Percentiles rank a stretch among this genome's conserved stretches.
These are phyloP conservation scores for Maudiozyma saulgeensis DNA, from an alignment of 805 yeast species.

Conservation along the genomic window DNA sequence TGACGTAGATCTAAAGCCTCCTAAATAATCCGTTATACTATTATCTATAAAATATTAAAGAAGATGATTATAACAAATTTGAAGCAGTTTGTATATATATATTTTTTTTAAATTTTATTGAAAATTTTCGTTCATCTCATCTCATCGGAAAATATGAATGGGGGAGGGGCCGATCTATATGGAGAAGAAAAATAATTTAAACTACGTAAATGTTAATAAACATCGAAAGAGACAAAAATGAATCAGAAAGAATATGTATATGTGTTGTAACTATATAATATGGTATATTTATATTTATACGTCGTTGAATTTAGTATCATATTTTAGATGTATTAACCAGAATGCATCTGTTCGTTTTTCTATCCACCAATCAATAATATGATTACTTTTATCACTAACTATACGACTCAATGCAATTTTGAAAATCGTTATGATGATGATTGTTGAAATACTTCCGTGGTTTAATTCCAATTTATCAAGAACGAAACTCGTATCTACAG, in stretches of 20 bases:
- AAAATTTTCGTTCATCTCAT: slow-evolving; percentile 9
- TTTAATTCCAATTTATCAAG: slow-evolving; percentile 6
- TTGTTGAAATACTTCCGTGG: slow-evolving; percentile 2
- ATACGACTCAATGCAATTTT: slow-evolving; percentile 6
- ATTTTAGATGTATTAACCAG: slow-evolving; percentile 11
- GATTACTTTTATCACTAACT: background rate
- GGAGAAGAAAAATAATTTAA: slow-evolving; percentile 7
- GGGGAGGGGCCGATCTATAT: background rate
- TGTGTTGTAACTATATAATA: too few species aligned
- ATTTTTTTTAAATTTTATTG: background rate
- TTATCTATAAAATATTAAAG: too few species aligned
- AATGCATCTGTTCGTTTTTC: slow-evolving; percentile 9
- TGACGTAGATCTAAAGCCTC: background rate
- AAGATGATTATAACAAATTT: too few species aligned
- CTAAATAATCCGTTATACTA: too few species aligned
- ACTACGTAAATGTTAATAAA: too few species aligned
- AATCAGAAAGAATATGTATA: too few species aligned
- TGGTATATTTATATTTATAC: too few species aligned
- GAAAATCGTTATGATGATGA: slow-evolving; percentile 9
- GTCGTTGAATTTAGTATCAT: slow-evolving; percentile 5
- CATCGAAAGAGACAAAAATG: too few species aligned
- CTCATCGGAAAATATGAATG: background rate
- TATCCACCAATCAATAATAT: slow-evolving; percentile 15
- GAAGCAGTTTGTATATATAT: too few species aligned
- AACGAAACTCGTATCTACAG: slow-evolving; percentile 8